Conservation (phyloP, 1,284 basidiomycete genomes). For the Polyporus tsugae region DNA sequence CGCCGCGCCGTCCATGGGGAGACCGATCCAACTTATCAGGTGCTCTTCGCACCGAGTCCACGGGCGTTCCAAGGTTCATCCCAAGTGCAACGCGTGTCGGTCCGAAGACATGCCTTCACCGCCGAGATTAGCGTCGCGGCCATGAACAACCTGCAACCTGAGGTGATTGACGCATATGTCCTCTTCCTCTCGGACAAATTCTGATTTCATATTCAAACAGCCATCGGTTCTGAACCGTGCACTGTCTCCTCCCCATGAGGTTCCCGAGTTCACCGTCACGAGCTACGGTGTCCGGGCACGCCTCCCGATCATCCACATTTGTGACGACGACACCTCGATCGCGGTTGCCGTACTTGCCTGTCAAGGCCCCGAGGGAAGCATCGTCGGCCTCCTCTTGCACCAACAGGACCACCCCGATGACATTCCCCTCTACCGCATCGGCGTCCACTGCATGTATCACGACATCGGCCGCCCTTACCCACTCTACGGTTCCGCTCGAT, state of each 20-base stretch:
- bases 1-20: slow-evolving; percentile 14
- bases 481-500: slow-evolving; percentile 17
- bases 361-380: slow-evolving; percentile 6
- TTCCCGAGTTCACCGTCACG: slow-evolving; percentile 17
- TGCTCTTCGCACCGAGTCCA: slow-evolving; percentile 12
- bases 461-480: slow-evolving; percentile 17
- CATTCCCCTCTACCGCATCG: slow-evolving; percentile 17
- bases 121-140: slow-evolving; percentile 17
- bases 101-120: slow-evolving; percentile 10
- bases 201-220: not conserved
- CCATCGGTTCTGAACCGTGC: not conserved
- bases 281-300: slow-evolving; percentile 19
- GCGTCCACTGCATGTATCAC: slow-evolving; percentile 15
- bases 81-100: slow-evolving; percentile 11
- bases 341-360: slow-evolving; percentile 12
- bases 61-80: slow-evolving; percentile 9
- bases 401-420: slow-evolving; percentile 16
- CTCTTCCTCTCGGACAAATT: not conserved
- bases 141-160: slow-evolving; percentile 6
- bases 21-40: slow-evolving; percentile 10
- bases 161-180: not conserved
- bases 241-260: slow-evolving; percentile 8
- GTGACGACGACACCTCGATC: slow-evolving; percentile 15
- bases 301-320: slow-evolving; percentile 8
- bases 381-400: slow-evolving; percentile 15